These are phyloP conservation scores for Nigrospora oryzae DNA, from an alignment of 2,329 filamentous ascomycete species.

Conservation along the genomic window DNA sequence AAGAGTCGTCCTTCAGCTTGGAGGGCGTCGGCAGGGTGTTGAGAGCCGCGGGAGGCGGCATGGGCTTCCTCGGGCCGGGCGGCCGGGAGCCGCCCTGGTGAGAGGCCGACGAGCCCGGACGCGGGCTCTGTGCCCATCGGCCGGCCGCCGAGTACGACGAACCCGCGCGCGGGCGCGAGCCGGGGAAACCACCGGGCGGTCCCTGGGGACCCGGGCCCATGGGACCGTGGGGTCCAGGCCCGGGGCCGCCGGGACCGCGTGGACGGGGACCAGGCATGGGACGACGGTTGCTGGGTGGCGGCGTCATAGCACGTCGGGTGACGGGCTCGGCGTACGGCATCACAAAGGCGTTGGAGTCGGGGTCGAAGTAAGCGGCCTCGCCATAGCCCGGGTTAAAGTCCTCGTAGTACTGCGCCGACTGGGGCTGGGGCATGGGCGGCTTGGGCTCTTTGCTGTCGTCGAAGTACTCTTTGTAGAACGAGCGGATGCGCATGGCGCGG, in stretches of 20 bases:
- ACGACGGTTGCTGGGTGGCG: conserved; percentile 52
- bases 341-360: conserved; percentile 61
- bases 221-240: conserved; percentile 38
- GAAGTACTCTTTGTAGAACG: conserved; percentile 99
- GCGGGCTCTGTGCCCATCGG: conserved; percentile 21
- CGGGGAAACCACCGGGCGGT: conserved; percentile 16
- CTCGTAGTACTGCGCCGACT: conserved; percentile 52
- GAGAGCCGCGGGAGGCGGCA: conserved; percentile 66
- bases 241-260: conserved; percentile 17
- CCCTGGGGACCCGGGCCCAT: conserved; percentile 22
- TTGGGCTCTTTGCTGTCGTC: conserved; percentile 60
- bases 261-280: conserved; percentile 22
- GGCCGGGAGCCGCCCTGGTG: conserved; percentile 24
- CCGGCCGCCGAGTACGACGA: conserved; percentile 34
- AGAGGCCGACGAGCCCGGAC: conserved; percentile 27
- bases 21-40: conserved; percentile 75
- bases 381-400: conserved; percentile 66
- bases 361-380: conserved; percentile 61
- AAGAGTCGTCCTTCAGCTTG: conserved; percentile 73
- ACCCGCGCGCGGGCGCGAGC: conserved; percentile 33
- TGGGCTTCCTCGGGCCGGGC: conserved; percentile 30
- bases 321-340: conserved; percentile 81
- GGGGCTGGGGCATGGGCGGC: conserved; percentile 12
- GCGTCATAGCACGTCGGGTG: conserved; percentile 88
- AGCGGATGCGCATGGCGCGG: conserved; percentile 90